Percentiles rank a stretch among this genome's conserved stretches.
These are phyloP conservation scores for Proteromonas lacertae DNA, from an alignment of 352 stramenopile genomes.

Conservation along the genomic window DNA sequence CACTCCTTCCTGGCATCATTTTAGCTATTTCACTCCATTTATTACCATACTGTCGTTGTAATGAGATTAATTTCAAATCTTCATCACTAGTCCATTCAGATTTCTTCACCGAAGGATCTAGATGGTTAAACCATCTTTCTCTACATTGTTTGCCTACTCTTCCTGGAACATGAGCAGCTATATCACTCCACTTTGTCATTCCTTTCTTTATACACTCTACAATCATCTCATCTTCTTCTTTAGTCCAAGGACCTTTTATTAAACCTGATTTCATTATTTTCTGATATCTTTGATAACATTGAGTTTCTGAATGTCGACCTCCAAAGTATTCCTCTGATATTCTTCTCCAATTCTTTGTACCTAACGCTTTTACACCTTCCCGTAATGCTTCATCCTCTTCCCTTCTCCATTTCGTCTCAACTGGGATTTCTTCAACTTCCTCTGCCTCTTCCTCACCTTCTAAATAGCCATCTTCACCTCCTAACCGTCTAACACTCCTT, in stretches of 20 bases:
- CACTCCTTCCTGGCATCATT: slow-evolving; percentile 56
- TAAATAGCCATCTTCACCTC: too few species aligned
- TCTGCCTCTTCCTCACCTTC: too few species aligned
- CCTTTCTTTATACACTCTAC: too few species aligned
- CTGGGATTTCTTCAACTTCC: too few species aligned
- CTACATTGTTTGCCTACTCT: too few species aligned
- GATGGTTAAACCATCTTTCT: slow-evolving; percentile 73
- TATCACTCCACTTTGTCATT: too few species aligned
- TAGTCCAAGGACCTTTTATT: slow-evolving; percentile 71
- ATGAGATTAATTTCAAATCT: slow-evolving; percentile 1
- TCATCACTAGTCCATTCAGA: slow-evolving; percentile 40
- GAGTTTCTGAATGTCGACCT: slow-evolving; percentile 18
- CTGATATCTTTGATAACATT: slow-evolving; percentile 18
- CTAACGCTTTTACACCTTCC: slow-evolving; percentile 40
- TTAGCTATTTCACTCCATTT: slow-evolving; percentile 83
- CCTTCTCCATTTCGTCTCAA: slow-evolving; percentile 25
- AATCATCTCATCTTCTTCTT: too few species aligned
- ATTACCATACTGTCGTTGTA: slow-evolving; percentile 1
- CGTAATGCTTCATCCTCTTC: slow-evolving; percentile 51
- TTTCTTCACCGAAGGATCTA: slow-evolving; percentile 69
- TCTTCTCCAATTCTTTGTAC: slow-evolving; percentile 67
- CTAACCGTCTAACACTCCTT: too few species aligned
- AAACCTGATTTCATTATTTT: slow-evolving; percentile 35
- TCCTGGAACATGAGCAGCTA: too few species aligned
- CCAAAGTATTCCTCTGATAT: too few species aligned